phyloP scores from a whole-genome alignment of 805 yeast genomes.

The Sugiyamaella mastotermitis region DNA sequence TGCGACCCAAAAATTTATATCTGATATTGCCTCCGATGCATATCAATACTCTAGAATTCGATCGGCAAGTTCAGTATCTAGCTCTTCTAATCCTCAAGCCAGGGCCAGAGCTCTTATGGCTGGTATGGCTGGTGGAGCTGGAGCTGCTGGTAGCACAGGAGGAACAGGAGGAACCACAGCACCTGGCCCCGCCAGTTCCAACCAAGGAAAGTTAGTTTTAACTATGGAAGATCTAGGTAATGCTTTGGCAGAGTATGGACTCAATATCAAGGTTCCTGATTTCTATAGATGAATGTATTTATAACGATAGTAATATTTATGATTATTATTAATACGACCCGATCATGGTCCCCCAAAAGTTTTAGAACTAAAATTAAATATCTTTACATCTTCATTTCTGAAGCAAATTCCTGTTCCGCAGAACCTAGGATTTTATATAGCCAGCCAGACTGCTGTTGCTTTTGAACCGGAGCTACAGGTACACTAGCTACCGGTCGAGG shows the following conservation, averaged over 20 bases:
- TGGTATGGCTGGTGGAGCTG: slow-evolving; percentile 43
- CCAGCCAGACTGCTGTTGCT: too few species aligned
- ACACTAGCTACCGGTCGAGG: background rate
- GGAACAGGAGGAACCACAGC: slow-evolving; percentile 29
- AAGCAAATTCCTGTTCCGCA: slow-evolving; percentile 7
- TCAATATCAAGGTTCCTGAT: slow-evolving; percentile 86
- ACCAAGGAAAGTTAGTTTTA: slow-evolving; percentile 72
- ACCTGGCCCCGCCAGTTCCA: slow-evolving; percentile 30
- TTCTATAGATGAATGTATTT: slow-evolving; percentile 94
- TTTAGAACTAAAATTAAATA: slow-evolving; percentile 1
- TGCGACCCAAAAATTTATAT: slow-evolving; percentile 92
- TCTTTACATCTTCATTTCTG: slow-evolving; percentile 4
- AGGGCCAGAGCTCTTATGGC: slow-evolving; percentile 73
- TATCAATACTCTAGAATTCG: slow-evolving; percentile 92
- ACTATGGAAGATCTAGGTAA: slow-evolving; percentile 91
- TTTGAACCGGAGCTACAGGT: too few species aligned
- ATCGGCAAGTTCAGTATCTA: slow-evolving; percentile 80
- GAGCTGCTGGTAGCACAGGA: slow-evolving; percentile 28
- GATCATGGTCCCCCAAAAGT: too few species aligned
- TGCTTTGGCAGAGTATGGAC: slow-evolving; percentile 88
- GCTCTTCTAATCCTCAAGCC: slow-evolving; percentile 78
- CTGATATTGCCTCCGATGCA: slow-evolving; percentile 94
- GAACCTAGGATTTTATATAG: slow-evolving; percentile 5
- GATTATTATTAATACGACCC: too few species aligned
- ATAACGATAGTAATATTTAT: too few species aligned